Percentiles rank a stretch among this genome's conserved stretches.
Conservation (phyloP, 495 filamentous ascomycete species). For the Cudoniella acicularis region DNA sequence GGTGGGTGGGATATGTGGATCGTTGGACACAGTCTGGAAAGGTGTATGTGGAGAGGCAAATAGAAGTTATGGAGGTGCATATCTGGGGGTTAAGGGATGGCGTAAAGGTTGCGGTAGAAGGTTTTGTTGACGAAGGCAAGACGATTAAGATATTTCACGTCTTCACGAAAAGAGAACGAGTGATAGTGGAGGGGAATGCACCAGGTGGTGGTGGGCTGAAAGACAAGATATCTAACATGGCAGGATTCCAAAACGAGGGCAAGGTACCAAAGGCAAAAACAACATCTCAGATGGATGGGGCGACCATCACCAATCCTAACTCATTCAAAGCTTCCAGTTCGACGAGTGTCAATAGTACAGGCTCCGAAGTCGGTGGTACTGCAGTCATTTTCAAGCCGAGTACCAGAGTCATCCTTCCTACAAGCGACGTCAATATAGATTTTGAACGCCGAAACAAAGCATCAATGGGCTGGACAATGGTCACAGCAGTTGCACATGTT, state of each 20-base stretch:
- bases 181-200: constrained; percentile 60
- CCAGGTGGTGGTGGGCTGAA: constrained; percentile 42
- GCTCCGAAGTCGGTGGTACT: constrained; percentile 41
- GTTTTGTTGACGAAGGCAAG: constrained; percentile 82
- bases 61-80: constrained; percentile 86
- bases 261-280: constrained; percentile 4
- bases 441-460: constrained; percentile 78
- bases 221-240: constrained; percentile 51
- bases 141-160: constrained; percentile 79
- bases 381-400: constrained; percentile 77
- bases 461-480: constrained; percentile 77
- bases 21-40: constrained; percentile 73
- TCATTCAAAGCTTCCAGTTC: neutral
- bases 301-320: neutral
- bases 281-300: neutral
- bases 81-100: constrained; percentile 86
- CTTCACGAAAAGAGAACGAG: constrained; percentile 69
- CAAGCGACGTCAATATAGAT: constrained; percentile 84
- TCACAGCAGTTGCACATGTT: constrained; percentile 87
- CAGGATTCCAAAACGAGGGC: constrained; percentile 33
- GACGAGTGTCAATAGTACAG: neutral
- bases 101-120: constrained; percentile 82
- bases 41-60: constrained; percentile 73
- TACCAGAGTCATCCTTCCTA: constrained; percentile 62
- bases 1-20: constrained; percentile 89